A percentile compares a stretch with the other conserved stretches of the same genome.
Evolutionary conservation across 495 filamentous ascomycete species (phyloP).

Genomic region (Usnea hakonensis): DNA sequence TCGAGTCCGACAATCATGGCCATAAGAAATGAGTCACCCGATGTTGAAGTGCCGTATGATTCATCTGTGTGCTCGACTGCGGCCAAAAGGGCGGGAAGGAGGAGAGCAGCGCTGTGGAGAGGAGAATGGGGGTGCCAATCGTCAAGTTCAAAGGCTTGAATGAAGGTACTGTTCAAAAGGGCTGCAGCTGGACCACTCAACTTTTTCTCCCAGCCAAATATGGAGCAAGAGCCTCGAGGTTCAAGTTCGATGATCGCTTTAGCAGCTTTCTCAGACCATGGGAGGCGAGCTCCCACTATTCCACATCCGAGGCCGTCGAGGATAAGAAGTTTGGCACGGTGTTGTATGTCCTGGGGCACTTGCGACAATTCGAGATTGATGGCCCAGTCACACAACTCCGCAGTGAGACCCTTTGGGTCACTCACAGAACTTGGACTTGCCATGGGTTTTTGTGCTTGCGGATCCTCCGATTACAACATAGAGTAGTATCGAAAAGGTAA

Average conservation of each 20-base stretch:
- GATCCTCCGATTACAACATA: too few relatives aligned
- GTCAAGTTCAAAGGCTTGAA: slow-evolving; percentile 19
- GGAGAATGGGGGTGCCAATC: slow-evolving; percentile 32
- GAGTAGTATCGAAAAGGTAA: too few relatives aligned
- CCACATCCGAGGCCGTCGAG: slow-evolving; percentile 39
- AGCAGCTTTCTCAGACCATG: slow-evolving; percentile 35
- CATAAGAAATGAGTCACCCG: slow-evolving; percentile 29
- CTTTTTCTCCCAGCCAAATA: slow-evolving; percentile 32
- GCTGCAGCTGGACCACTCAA: slow-evolving; percentile 19
- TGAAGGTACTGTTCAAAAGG: slow-evolving; percentile 20
- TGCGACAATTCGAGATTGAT: slow-evolving; percentile 16
- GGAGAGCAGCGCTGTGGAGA: slow-evolving; percentile 26
- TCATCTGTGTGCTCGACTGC: neutral
- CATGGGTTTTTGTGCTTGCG: too few relatives aligned
- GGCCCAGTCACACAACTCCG: slow-evolving; percentile 26
- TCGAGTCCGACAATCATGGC: slow-evolving; percentile 35
- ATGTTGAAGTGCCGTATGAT: neutral
- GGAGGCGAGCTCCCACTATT: slow-evolving; percentile 35
- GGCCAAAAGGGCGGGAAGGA: slow-evolving; percentile 8
- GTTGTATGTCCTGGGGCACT: slow-evolving; percentile 22
- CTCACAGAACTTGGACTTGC: too few relatives aligned
- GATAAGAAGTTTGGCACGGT: slow-evolving; percentile 37
- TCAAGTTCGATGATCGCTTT: slow-evolving; percentile 33
- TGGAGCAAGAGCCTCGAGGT: slow-evolving; percentile 25
- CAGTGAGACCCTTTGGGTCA: slow-evolving; percentile 19